phyloP scores from a whole-genome alignment of 169 alveolate genomes.

The Cryptosporidium canis region DNA sequence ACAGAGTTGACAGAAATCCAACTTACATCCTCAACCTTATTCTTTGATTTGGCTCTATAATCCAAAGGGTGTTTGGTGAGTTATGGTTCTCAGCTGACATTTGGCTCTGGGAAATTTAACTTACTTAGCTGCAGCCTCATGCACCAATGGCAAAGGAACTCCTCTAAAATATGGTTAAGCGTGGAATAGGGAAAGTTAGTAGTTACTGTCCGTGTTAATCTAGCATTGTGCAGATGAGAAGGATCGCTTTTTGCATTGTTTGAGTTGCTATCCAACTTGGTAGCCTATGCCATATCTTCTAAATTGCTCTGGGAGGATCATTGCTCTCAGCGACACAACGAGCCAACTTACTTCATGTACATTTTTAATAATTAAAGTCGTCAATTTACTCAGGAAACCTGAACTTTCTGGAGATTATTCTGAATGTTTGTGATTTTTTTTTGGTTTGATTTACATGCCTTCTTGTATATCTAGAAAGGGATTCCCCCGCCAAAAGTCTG shows the following conservation, averaged over 20 bases:
- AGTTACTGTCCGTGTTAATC: neutral
- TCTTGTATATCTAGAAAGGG: constrained; percentile 2
- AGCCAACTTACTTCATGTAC: constrained; percentile 6
- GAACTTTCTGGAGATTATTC: neutral
- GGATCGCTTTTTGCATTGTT: neutral
- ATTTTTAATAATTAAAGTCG: neutral
- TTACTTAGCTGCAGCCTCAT: constrained; percentile 62
- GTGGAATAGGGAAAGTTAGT: neutral
- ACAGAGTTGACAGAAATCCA: neutral
- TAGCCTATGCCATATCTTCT: neutral
- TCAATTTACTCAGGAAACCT: neutral
- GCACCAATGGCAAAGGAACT: constrained; percentile 32
- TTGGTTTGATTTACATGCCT: neutral
- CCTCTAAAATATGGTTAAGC: neutral
- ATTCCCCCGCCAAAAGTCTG: constrained; percentile 22
- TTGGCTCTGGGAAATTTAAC: neutral
- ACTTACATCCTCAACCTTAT: constrained; percentile 43
- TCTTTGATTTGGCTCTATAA: constrained; percentile 45
- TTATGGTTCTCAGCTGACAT: neutral
- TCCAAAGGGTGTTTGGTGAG: neutral
- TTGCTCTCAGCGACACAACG: neutral
- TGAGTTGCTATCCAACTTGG: neutral
- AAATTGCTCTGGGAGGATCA: neutral
- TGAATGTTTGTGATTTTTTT: neutral
- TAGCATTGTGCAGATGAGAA: neutral